These are phyloP conservation scores for Fusarium odoratissimum DNA, from an alignment of 2,329 filamentous ascomycete genomes.

Conservation along the genomic window DNA sequence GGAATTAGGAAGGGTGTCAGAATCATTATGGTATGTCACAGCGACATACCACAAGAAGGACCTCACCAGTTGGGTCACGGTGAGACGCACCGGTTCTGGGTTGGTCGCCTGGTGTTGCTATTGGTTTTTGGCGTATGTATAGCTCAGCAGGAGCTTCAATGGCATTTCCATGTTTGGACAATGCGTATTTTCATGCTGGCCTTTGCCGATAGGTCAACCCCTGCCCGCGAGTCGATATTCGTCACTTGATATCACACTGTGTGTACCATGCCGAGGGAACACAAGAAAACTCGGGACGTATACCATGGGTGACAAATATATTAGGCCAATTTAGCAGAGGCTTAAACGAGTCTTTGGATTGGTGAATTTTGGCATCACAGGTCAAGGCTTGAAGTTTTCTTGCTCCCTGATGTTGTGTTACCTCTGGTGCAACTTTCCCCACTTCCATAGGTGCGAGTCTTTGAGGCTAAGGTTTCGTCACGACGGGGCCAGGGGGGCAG, in stretches of 20 bases:
- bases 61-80: not conserved
- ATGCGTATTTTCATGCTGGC: slow-evolving; percentile 32
- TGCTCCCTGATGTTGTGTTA: not conserved
- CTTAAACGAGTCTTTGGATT: not conserved
- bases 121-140: slow-evolving; percentile 18
- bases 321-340: not conserved
- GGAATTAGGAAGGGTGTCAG: not conserved
- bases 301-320: not conserved
- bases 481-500: not conserved
- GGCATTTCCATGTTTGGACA: slow-evolving; percentile 26
- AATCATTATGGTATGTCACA: not conserved
- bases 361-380: not conserved
- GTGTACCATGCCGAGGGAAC: slow-evolving; percentile 8
- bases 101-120: not conserved
- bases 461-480: slow-evolving; percentile 22
- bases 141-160: slow-evolving; percentile 16
- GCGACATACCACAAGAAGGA: not conserved
- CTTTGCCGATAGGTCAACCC: slow-evolving; percentile 16
- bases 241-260: slow-evolving; percentile 31
- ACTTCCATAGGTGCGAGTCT: slow-evolving; percentile 27
- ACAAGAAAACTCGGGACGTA: not conserved
- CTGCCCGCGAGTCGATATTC: not conserved
- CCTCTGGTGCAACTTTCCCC: slow-evolving; percentile 23
- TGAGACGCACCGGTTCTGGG: slow-evolving; percentile 23
- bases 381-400: not conserved